A percentile compares a stretch with the other conserved stretches of the same genome.
These are phyloP conservation scores for Leccinum glutinopallens DNA, from an alignment of 1,284 basidiomycete species.

Conservation along the genomic window DNA sequence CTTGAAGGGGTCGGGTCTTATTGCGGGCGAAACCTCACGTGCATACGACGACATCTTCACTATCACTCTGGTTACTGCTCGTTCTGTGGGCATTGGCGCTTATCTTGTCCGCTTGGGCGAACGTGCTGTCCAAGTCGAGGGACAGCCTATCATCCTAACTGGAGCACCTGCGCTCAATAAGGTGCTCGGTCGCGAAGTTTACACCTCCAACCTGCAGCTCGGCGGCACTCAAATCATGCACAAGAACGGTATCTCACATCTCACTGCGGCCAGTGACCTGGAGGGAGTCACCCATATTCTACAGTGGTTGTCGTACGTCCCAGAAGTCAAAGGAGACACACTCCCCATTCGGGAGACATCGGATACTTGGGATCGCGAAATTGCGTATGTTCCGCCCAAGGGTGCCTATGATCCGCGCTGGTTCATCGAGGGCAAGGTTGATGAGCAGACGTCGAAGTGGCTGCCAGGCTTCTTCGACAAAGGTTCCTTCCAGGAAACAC, in stretches of 20 bases:
- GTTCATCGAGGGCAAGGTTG: conserved; percentile 93
- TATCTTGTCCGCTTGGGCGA: conserved; percentile 98
- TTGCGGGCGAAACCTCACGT: conserved; percentile 97
- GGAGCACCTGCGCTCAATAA: conserved; percentile 98
- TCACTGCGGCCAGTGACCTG: conserved; percentile 92
- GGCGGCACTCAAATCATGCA: conserved; percentile 99
- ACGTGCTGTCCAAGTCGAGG: conserved; percentile 98
- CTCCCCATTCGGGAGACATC: conserved; percentile 74
- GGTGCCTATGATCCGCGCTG: conserved; percentile 96
- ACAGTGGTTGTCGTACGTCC: conserved; percentile 95
- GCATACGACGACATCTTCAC: conserved; percentile 99
- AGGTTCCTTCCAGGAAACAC: conserved; percentile 94
- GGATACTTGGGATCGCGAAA: conserved; percentile 92
- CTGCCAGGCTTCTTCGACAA: conserved; percentile 95
- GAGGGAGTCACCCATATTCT: conserved; percentile 93
- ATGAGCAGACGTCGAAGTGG: conserved; percentile 80
- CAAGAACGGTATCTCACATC: conserved; percentile 98
- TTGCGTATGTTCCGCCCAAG: conserved; percentile 90
- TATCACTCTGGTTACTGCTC: conserved; percentile 97
- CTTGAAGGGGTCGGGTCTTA: conserved; percentile 94
- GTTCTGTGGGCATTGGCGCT: conserved; percentile 98
- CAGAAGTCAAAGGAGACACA: conserved; percentile 74
- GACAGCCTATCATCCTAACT: conserved; percentile 98
- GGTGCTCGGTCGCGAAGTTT: conserved; percentile 98
- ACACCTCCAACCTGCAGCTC: conserved; percentile 98